Conservation (phyloP, 768 basidiomycete species). For the Auricularia cornea region DNA sequence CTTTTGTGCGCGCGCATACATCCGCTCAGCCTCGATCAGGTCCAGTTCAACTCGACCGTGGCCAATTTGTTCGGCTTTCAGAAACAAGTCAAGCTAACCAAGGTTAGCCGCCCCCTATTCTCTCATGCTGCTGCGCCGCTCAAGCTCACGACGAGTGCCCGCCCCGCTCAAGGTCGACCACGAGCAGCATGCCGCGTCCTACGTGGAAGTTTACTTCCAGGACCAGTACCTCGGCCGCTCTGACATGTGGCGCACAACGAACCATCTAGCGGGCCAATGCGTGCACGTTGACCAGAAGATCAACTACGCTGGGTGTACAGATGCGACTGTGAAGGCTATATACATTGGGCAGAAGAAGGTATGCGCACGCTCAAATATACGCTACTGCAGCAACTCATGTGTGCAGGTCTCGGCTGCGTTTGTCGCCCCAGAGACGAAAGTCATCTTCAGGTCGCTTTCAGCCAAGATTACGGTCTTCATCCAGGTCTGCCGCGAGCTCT, state of each 20-base stretch:
- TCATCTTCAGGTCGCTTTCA: conserved; percentile 83
- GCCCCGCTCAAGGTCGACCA: conserved; percentile 73
- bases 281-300: conserved; percentile 80
- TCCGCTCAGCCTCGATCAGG: conserved; percentile 1
- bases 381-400: neutral
- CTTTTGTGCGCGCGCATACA: conserved; percentile 2
- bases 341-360: conserved; percentile 65
- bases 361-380: conserved; percentile 7
- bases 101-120: conserved; percentile 32
- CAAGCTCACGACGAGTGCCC: too few species aligned
- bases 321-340: conserved; percentile 74
- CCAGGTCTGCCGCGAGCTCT: conserved; percentile 91
- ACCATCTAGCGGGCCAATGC: conserved; percentile 71
- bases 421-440: conserved; percentile 74
- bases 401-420: conserved; percentile 73
- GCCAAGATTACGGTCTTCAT: conserved; percentile 92
- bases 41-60: conserved; percentile 35
- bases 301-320: conserved; percentile 72
- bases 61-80: conserved; percentile 66
- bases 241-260: conserved; percentile 94
- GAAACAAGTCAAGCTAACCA: conserved; percentile 60
- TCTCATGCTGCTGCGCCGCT: conserved; percentile 1
- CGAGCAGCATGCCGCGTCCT: conserved; percentile 53
- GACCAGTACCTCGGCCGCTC: conserved; percentile 93
- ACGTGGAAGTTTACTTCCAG: conserved; percentile 85